Conservation (phyloP, 345 rosid species). For the Raphanus sativus region DNA sequence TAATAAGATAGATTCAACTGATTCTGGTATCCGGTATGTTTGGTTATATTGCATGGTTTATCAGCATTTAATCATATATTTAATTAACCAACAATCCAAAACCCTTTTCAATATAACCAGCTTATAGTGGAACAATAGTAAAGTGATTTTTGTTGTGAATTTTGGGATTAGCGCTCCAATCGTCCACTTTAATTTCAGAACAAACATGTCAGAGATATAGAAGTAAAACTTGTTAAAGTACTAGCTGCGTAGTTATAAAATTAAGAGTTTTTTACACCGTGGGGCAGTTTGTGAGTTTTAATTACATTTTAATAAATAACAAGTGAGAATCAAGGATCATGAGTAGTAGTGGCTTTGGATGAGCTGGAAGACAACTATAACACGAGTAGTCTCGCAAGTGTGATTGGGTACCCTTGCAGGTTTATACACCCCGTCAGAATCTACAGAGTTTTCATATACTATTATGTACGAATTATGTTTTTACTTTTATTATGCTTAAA, state of each 20-base stretch:
- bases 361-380: constrained; percentile 33
- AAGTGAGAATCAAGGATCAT: constrained; percentile 20
- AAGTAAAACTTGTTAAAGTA: background rate
- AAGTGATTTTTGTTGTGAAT: background rate
- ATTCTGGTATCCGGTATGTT: background rate
- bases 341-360: constrained; percentile 27
- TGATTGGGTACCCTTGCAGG: constrained; percentile 10
- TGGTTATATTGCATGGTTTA: background rate
- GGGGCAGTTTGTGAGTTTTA: too few species aligned
- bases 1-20: too few species aligned
- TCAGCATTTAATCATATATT: background rate
- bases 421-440: constrained; percentile 9
- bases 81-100: background rate
- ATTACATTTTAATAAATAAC: background rate
- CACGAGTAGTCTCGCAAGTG: constrained; percentile 11
- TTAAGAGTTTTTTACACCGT: too few species aligned
- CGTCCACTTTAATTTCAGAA: background rate
- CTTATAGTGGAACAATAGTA: background rate
- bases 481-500: background rate
- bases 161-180: background rate
- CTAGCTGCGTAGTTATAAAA: too few species aligned
- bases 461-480: background rate
- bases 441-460: background rate
- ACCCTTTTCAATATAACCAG: background rate
- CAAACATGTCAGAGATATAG: background rate